phyloP scores from a whole-genome alignment of 225 moss, liverwort and hornwort species.

The Climacium dendroides region DNA sequence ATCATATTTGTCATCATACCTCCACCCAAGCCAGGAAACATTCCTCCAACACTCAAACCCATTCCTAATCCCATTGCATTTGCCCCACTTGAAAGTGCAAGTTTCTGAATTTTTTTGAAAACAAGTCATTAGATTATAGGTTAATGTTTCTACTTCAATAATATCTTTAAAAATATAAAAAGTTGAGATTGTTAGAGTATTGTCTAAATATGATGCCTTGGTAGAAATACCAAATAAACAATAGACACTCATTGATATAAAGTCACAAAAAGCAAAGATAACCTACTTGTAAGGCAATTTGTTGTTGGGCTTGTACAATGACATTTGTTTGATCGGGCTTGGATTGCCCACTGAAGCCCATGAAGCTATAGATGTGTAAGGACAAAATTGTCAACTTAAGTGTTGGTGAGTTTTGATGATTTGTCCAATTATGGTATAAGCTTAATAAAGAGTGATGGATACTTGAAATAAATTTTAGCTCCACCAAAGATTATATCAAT shows the following conservation, averaged over 20 bases:
- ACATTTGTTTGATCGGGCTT: slow-evolving; percentile 89
- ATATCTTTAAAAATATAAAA: too few relatives aligned
- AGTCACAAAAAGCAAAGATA: background rate
- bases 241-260: background rate
- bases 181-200: background rate
- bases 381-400: slow-evolving; percentile 8
- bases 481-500: background rate
- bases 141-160: background rate
- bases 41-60: slow-evolving; percentile 24
- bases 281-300: slow-evolving; percentile 77
- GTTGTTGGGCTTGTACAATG: slow-evolving; percentile 90
- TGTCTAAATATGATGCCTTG: background rate
- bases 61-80: slow-evolving; percentile 71
- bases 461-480: background rate
- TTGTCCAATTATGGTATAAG: background rate
- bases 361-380: slow-evolving; percentile 28
- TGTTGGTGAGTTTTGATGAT: background rate
- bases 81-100: slow-evolving; percentile 73
- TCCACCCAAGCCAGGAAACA: slow-evolving; percentile 48
- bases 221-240: background rate
- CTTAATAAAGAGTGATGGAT: background rate
- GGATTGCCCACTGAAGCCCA: slow-evolving; percentile 67
- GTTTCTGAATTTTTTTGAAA: slow-evolving; percentile 36
- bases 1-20: slow-evolving; percentile 46
- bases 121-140: background rate